These are phyloP conservation scores for Hansenula lynferdii DNA, from an alignment of 1,139 yeast species.

Conservation along the genomic window DNA sequence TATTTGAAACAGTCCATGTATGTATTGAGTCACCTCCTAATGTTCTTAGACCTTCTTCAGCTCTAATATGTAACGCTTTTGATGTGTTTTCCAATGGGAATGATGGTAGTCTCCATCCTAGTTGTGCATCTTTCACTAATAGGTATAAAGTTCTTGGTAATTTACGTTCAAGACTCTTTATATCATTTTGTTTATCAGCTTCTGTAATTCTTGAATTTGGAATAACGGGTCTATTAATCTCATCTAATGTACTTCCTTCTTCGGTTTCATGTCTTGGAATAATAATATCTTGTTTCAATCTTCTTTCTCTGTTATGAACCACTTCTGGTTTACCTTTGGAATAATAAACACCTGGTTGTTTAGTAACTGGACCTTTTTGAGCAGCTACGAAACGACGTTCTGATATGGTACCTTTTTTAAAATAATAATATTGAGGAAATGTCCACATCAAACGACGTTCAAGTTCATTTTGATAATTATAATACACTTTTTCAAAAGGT, in stretches of 20 bases:
- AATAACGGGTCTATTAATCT: constrained; percentile 62
- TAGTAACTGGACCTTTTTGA: constrained; percentile 70
- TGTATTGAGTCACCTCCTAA: constrained; percentile 76
- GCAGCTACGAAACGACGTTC: constrained; percentile 77
- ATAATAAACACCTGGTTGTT: constrained; percentile 71
- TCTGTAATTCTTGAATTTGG: constrained; percentile 71
- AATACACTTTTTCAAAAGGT: constrained; percentile 70
- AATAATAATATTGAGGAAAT: constrained; percentile 90
- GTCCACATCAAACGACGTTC: constrained; percentile 96
- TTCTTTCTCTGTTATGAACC: constrained; percentile 83
- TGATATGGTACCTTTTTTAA: constrained; percentile 83
- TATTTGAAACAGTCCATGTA: constrained; percentile 85
- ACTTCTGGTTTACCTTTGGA: constrained; percentile 84
- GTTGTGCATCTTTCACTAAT: constrained; percentile 41
- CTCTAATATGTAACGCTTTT: constrained; percentile 63
- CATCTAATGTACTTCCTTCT: constrained; percentile 34
- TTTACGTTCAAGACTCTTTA: constrained; percentile 68
- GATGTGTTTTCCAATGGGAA: constrained; percentile 39
- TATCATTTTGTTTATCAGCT: constrained; percentile 65
- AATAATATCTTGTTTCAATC: constrained; percentile 68
- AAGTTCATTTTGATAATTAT: constrained; percentile 78
- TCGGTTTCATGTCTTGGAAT: constrained; percentile 51
- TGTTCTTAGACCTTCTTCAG: constrained; percentile 66
- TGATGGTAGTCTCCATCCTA: constrained; percentile 72
- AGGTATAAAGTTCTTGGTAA: constrained; percentile 79